Base-by-base conservation (phyloP, 768 basidiomycete species). In the Xerocomellus chrysenteron region DNA sequence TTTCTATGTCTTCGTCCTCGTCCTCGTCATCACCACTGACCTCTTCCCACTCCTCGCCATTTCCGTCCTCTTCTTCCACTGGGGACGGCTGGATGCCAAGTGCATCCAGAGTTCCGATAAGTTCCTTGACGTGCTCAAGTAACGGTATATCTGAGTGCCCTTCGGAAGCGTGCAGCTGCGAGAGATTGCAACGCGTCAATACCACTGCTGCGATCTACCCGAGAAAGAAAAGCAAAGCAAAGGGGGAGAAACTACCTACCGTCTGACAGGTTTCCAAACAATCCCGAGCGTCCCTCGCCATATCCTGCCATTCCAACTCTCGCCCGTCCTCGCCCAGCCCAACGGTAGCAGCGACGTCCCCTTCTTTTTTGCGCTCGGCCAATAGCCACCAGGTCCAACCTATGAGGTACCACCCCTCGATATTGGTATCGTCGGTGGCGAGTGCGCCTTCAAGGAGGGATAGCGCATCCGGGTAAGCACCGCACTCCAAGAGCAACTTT, bases 351-450 rank as follows among this genome's bases (percentile, higher is more conserved):
- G 19, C 78, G 80, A 28, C 76, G 78, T 63, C 57, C 13, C 73
- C 80, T 62, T 87, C 84, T 57, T 82, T 79, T 9, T 83, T 83
- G 57, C 87, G 82, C 68, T 90, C 87, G 0, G 85, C 82, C 82
- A 90, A 85, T 45, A 95, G 75, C 75, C 85, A 92, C 78, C 91
- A 93, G 60, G 90, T 88, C 93, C 93, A 97, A 51, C 93, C 94
- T 72, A 95, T 93, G 30, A 96, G 82, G 67, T 96, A 96, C 87
- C 94, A 95, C 1, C 87, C 94, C 63, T 95, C 93, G 13, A 94
- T 86, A 51, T 92, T 88, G 66, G 91, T 81, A 61, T 94, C 90
- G 69, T 95, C 92, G 0, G 85, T 73, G 11, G 87, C 81, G 73
- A 94, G 85, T 11, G 94, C 79, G 13, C 88, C 90, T 43, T 90